Evolutionary conservation across 768 basidiomycete genomes (phyloP).

Genomic region (Hericium coralloides): DNA sequence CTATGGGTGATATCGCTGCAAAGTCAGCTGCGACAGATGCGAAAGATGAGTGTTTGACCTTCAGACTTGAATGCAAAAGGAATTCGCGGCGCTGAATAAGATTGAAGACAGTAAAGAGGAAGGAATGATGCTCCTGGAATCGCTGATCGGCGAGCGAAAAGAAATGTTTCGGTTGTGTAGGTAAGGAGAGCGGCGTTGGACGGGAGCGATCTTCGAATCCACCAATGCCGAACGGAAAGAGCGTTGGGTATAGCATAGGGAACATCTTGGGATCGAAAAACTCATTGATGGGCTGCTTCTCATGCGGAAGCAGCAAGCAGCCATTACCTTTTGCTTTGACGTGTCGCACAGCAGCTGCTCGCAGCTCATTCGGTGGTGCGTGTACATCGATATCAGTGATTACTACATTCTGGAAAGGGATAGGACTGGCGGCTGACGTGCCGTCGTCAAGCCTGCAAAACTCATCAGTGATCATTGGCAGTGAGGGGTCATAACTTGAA

Average conservation of each 20-base stretch:
- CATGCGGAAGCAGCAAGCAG: slow-evolving; percentile 26
- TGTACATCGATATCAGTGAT: slow-evolving; percentile 23
- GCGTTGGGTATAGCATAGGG: slow-evolving; percentile 32
- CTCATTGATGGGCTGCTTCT: slow-evolving; percentile 24
- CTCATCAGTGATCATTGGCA: too few relatives aligned
- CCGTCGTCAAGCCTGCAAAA: too few relatives aligned
- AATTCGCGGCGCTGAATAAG: slow-evolving; percentile 27
- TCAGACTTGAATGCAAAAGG: slow-evolving; percentile 25
- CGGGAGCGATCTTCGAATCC: slow-evolving; percentile 29
- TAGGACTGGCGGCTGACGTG: too few relatives aligned
- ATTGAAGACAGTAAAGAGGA: slow-evolving; percentile 33
- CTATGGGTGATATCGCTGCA: slow-evolving; percentile 16
- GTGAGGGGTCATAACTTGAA: neutral
- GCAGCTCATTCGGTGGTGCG: slow-evolving; percentile 20
- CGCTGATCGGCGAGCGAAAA: slow-evolving; percentile 22
- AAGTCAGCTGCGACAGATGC: slow-evolving; percentile 19
- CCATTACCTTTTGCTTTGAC: slow-evolving; percentile 19
- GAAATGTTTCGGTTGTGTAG: slow-evolving; percentile 26
- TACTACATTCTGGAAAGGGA: slow-evolving; percentile 10
- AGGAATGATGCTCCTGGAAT: slow-evolving; percentile 34
- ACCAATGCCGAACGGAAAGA: slow-evolving; percentile 36
- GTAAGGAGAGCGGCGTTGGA: slow-evolving; percentile 17
- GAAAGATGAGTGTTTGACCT: slow-evolving; percentile 21
- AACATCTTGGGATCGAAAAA: slow-evolving; percentile 29
- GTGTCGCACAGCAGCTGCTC: slow-evolving; percentile 27